Evolutionary conservation across 331 rosid genomes (phyloP).

Genomic region (Pyracantha coccinea): DNA sequence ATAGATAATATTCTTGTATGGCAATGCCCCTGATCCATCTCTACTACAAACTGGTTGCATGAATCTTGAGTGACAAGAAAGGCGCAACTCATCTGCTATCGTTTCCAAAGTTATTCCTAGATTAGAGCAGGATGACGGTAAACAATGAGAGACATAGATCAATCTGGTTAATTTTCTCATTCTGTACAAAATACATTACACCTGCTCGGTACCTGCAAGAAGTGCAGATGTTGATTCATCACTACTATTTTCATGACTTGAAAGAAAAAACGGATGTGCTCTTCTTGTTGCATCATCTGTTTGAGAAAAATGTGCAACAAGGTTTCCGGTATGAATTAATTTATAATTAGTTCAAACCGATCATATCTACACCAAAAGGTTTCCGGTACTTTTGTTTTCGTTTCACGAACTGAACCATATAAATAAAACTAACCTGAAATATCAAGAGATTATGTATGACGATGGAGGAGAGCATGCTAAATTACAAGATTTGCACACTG

Average conservation of each 20-base stretch:
- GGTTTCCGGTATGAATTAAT: too few species aligned
- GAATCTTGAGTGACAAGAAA: background rate
- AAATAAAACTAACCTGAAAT: slow-evolving; percentile 14
- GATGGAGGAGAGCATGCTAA: slow-evolving; percentile 25
- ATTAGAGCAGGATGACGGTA: slow-evolving; percentile 9
- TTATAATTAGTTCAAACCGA: too few species aligned
- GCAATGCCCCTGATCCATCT: background rate
- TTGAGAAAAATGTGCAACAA: too few species aligned
- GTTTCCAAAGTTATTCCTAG: background rate
- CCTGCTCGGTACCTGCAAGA: slow-evolving; percentile 18
- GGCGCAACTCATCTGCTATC: background rate
- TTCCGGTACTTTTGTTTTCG: too few species aligned
- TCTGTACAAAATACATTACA: slow-evolving; percentile 16
- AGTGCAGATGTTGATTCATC: background rate
- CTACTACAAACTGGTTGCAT: background rate
- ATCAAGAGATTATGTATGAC: background rate
- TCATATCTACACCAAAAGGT: too few species aligned
- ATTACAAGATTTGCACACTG: slow-evolving; percentile 48
- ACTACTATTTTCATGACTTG: too few species aligned
- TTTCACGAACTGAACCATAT: background rate
- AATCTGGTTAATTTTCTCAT: background rate
- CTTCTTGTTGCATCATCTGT: too few species aligned
- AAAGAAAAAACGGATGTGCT: too few species aligned
- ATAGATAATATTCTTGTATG: too few species aligned
- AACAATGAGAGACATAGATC: background rate